Evolutionary conservation across 2,329 filamentous ascomycete genomes (phyloP), one percentile per base, ranked within the genome.

Genomic region (Aquanectria penicillioides): DNA sequence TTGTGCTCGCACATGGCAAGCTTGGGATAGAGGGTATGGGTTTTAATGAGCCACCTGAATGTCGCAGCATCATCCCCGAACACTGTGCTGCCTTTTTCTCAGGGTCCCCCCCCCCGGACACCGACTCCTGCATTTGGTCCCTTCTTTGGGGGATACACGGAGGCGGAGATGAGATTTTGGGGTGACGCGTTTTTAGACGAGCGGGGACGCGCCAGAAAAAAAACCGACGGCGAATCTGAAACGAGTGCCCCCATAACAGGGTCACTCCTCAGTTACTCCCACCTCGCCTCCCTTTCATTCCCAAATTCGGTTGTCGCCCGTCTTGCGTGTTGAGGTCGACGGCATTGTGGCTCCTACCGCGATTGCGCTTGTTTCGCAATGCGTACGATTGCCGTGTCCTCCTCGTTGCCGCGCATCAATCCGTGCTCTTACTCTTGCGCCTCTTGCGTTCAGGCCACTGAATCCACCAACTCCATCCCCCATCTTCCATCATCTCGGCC

Each of bases 41-140:
- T 46, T 57, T 57, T 64, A 51, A 63, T 63, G 60, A 61, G 62
- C 54, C 62, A 63, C 66, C 66, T 68, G 63, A 69, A 69, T 52
- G 51, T 46, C 57, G 58, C 64, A 69, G 64, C 57, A 37, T 31
- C 23, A 31, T 13, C 43, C 22, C 31, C 41, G 26, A 59, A 38
- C 54, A 58, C 47, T 36, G 53, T 59, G 48, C 13, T 34, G 18
- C 17, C 33, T 38, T 15, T 10, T 29, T 34, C 37, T 53, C 47
- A 57, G 48, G 51, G 49, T 46, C 40, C 56, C 58, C 41, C 40
- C 56, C 58, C 47, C 40, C 15, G 51, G 20, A 29, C 25, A 20
- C 34, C 29, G 36, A 31, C 40, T 43, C 49, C 49, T 44, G 38
- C 37, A 53, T 50, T 15, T 33, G 46, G 41, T 40, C 34, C 40